A percentile compares a stretch with the other conserved stretches of the same genome.
Conservation (phyloP, 2,329 filamentous ascomycete genomes). For the Monosporascus ibericus region DNA sequence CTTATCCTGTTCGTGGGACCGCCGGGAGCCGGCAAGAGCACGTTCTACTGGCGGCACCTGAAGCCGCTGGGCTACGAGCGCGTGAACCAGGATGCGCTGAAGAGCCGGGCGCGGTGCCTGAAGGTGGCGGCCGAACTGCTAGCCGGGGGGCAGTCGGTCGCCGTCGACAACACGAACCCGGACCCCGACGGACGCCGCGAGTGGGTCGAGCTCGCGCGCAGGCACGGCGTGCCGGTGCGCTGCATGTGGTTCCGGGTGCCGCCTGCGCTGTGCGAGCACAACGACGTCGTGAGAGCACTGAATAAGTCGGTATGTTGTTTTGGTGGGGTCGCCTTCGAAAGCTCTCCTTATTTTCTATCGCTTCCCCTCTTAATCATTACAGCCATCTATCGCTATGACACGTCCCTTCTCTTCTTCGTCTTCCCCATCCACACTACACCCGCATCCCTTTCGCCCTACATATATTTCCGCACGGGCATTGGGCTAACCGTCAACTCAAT, state of each 20-base stretch:
- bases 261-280: slow-evolving; percentile 69
- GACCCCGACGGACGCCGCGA: slow-evolving; percentile 69
- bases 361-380: background rate
- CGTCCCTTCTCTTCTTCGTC: too few species aligned
- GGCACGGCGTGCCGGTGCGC: slow-evolving; percentile 67
- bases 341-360: background rate
- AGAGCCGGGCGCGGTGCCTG: slow-evolving; percentile 64
- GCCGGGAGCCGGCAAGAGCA: slow-evolving; percentile 86
- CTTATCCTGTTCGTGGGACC: slow-evolving; percentile 83
- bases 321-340: background rate
- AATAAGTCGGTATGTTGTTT: slow-evolving; percentile 34
- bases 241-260: slow-evolving; percentile 80
- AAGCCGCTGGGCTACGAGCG: slow-evolving; percentile 74
- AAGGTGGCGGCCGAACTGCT: slow-evolving; percentile 65
- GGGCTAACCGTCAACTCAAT: slow-evolving; percentile 9
- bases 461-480: background rate
- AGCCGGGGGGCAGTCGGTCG: slow-evolving; percentile 60
- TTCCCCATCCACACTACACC: background rate
- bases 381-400: too few species aligned
- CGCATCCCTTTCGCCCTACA: background rate
- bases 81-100: slow-evolving; percentile 86
- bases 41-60: slow-evolving; percentile 75
- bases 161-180: slow-evolving; percentile 92
- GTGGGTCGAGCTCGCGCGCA: slow-evolving; percentile 71
- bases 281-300: slow-evolving; percentile 74